Percentiles rank a stretch among this genome's conserved stretches.
Evolutionary conservation across 345 rosid species (phyloP).

Genomic region (Turritis glabra): DNA sequence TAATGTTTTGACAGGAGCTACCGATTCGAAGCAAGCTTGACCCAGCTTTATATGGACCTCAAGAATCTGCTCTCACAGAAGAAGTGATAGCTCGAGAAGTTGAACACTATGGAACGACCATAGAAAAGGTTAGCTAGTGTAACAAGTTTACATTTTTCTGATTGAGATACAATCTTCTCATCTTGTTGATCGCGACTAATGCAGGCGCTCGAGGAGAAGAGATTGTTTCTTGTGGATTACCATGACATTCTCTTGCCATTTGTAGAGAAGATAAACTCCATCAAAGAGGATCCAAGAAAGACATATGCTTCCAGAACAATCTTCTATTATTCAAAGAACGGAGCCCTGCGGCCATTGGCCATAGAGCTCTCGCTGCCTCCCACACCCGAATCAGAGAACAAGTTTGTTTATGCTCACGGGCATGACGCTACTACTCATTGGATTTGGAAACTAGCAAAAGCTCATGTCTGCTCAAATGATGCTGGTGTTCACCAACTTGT

Average conservation of each 20-base stretch:
- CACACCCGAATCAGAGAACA: constrained; percentile 49
- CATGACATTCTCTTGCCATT: constrained; percentile 91
- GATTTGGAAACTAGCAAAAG: constrained; percentile 96
- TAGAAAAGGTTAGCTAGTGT: constrained; percentile 61
- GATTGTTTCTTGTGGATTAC: constrained; percentile 78
- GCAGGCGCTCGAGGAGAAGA: constrained; percentile 84
- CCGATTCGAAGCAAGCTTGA: constrained; percentile 89
- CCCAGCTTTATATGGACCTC: constrained; percentile 74
- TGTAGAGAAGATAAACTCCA: constrained; percentile 64
- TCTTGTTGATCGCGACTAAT: constrained; percentile 7
- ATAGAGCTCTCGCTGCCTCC: constrained; percentile 92
- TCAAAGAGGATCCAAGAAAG: constrained; percentile 57
- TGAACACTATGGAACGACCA: constrained; percentile 66
- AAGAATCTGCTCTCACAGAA: constrained; percentile 75
- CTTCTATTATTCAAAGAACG: constrained; percentile 52
- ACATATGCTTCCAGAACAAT: constrained; percentile 82
- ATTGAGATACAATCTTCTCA: background rate
- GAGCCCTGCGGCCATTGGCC: constrained; percentile 66
- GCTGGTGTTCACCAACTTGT: constrained; percentile 93
- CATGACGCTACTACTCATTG: constrained; percentile 86
- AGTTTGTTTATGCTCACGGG: constrained; percentile 65
- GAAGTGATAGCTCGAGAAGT: constrained; percentile 62
- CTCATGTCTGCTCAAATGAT: constrained; percentile 89
- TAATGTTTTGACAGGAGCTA: constrained; percentile 57
- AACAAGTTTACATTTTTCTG: background rate